Evolutionary conservation across 2,329 filamentous ascomycete species (phyloP), one percentile per base, ranked within the genome.

Genomic region (Fusarium armeniacum): DNA sequence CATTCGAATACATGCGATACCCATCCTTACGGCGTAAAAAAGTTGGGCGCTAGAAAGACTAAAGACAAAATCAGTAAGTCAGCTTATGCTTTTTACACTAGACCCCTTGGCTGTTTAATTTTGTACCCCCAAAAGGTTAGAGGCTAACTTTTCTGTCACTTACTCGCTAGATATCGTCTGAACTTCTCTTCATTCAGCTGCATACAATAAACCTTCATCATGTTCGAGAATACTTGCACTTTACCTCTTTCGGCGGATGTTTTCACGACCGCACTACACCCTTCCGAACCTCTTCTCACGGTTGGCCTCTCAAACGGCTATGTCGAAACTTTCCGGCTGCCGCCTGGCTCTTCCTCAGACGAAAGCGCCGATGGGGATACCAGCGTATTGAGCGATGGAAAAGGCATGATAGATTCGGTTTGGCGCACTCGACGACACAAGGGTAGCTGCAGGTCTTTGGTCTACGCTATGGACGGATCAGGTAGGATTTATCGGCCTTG

Each of bases 371-470:
- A 84, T 58, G 82, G 77, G 35, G 83, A 86, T 57, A 79, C 81
- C 46, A 88, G 83, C 69, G 80, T 85, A 4, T 58, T 86, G 24
- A 87, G 83, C 22, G 82, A 85, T 73, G 93, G 93, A 13, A 91
- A 87, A 67, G 91, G 90, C 44, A 88, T 90, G 58, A 92, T 98
- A 67, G 92, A 94, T 72, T 93, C 91, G 1, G 83, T 90, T 63
- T 99, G 96, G 96, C 88, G 89, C 74, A 98, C 96, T 7, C 86
- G 90, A 72, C 87, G 96, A 65, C 96, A 99, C 82, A 97, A 97
- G 83, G 95, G 94, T 15, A 98, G 94, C 84, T 98, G 95, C 78
- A 87, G 96, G 55, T 90, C 89, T 64, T 82, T 98, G 58, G 89
- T 86, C 6, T 98, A 94, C 81, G 91, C 89, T 69, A 80, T 89